Base-by-base conservation (phyloP, 352 stramenopile genomes). In the Phytophthora boehmeriae region DNA sequence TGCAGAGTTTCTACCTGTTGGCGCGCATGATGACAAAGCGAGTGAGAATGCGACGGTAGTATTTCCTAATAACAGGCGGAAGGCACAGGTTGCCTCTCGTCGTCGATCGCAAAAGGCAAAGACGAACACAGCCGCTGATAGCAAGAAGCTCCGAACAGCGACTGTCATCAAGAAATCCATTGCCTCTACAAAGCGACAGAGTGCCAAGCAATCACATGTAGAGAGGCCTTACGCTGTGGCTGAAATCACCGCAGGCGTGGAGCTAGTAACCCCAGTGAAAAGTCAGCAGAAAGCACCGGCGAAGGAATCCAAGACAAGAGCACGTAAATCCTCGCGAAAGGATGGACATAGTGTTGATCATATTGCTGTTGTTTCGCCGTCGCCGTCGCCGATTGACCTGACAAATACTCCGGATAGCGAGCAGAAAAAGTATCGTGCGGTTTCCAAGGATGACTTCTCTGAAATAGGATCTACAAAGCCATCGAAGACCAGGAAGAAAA, bases 311-410 rank as follows among this genome's bases (percentile, higher is more conserved):
- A 67, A 54, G 22, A 6, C 13, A 2, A 54, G 30, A 34, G 41
- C 16, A 5, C 53, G 59, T 9, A 77, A 68, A 20, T 2, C 50
- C 14, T 72, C 58, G 5, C 48, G 36, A 25, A 66, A 65, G 28
- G 65, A 73, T 47, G 35, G 16, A 0, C 17, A 47, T 3, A 47
- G 23, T 4, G 25, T n/a, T 19, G 35, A 22, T 9, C 51, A 68
- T 41, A 42, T 72, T 59, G 61, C 61, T 10, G 22, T 71, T 50
- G 54, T 70, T 10, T 73, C 65, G 25, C 61, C 44, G 39, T 70
- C 58, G 6, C 44, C 49, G 19, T 66, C 66, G 9, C 65, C 65
- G 0, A 77, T 78, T 45, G 65, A 80, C 52, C 20, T 78, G 36
- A 78, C 72, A 25, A 19, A 36, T 22, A 58, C 56, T 9, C 57